A percentile compares a stretch with the other conserved stretches of the same genome.
Conservation (phyloP, 495 filamentous ascomycete genomes). For the Aspergillus homomorphus region DNA sequence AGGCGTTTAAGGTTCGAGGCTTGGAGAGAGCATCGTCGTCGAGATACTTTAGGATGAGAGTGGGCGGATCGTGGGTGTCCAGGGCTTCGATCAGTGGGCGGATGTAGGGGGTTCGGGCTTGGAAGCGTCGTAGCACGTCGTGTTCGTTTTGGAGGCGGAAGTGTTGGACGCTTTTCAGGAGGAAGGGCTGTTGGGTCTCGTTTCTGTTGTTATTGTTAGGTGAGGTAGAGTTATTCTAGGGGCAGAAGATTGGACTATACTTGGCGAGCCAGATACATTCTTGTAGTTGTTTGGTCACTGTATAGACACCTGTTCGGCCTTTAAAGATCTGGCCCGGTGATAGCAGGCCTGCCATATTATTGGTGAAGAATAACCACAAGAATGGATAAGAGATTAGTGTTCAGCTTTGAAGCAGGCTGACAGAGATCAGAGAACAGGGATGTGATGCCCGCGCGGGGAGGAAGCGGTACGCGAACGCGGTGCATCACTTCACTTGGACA, state of each 20-base stretch:
- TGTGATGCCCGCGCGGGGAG: too few species aligned
- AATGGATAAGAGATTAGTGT: too few species aligned
- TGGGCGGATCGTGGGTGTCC: slow-evolving; percentile 34
- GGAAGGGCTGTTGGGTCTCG: slow-evolving; percentile 25
- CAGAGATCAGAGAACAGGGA: too few species aligned
- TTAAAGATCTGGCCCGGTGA: not conserved
- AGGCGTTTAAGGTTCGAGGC: slow-evolving; percentile 36
- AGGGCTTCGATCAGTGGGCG: slow-evolving; percentile 40
- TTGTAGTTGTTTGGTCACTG: slow-evolving; percentile 9
- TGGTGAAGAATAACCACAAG: too few species aligned
- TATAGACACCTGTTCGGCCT: slow-evolving; percentile 5
- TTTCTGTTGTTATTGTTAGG: slow-evolving; percentile 19
- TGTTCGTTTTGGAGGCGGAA: slow-evolving; percentile 41
- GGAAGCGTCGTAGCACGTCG: slow-evolving; percentile 41
- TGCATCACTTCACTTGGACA: too few species aligned
- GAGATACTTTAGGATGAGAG: slow-evolving; percentile 37
- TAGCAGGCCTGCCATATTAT: too few species aligned
- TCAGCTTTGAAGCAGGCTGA: too few species aligned
- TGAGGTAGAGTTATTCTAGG: not conserved
- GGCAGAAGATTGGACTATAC: not conserved
- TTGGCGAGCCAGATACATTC: slow-evolving; percentile 10
- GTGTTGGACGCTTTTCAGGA: slow-evolving; percentile 38
- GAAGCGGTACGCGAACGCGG: too few species aligned
- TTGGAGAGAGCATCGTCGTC: slow-evolving; percentile 36
- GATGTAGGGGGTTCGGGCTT: slow-evolving; percentile 26